Evolutionary conservation across 1,139 yeast species (phyloP).

Genomic region (Protomyces pachydermus): DNA sequence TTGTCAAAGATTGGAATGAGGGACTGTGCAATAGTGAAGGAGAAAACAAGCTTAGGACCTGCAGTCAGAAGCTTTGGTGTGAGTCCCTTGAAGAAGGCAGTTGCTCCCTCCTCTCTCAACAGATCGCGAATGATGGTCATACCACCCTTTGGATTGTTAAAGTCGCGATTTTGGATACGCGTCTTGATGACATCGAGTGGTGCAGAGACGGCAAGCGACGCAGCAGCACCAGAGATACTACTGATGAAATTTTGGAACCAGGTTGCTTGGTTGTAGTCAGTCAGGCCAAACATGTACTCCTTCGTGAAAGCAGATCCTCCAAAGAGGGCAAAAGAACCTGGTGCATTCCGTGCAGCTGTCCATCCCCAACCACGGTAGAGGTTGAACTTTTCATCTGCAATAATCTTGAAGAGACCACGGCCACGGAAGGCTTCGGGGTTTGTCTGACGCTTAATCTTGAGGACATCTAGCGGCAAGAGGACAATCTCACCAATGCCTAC

Average conservation of each 20-base stretch:
- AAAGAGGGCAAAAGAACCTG: constrained; percentile 94
- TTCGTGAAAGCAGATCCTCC: constrained; percentile 99
- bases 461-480: constrained; percentile 87
- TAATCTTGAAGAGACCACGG: constrained; percentile 83
- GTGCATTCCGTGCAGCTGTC: constrained; percentile 99
- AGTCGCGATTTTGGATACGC: constrained; percentile 92
- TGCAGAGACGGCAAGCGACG: constrained; percentile 93
- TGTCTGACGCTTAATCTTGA: constrained; percentile 97
- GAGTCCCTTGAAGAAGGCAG: constrained; percentile 94
- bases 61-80: constrained; percentile 95
- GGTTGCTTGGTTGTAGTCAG: constrained; percentile 84
- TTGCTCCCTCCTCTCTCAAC: constrained; percentile 78
- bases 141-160: constrained; percentile 93
- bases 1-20: constrained; percentile 93
- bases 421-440: constrained; percentile 98
- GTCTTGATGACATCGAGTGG: constrained; percentile 98
- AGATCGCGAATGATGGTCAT: constrained; percentile 87
- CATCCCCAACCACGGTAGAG: constrained; percentile 99
- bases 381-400: constrained; percentile 86
- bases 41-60: constrained; percentile 93
- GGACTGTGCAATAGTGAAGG: constrained; percentile 89
- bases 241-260: constrained; percentile 94
- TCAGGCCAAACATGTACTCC: constrained; percentile 81
- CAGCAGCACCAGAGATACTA: constrained; percentile 96
- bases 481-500: constrained; percentile 98